Base-by-base conservation (phyloP, 2,329 filamentous ascomycete genomes). In the Xylariaceae sp. region DNA sequence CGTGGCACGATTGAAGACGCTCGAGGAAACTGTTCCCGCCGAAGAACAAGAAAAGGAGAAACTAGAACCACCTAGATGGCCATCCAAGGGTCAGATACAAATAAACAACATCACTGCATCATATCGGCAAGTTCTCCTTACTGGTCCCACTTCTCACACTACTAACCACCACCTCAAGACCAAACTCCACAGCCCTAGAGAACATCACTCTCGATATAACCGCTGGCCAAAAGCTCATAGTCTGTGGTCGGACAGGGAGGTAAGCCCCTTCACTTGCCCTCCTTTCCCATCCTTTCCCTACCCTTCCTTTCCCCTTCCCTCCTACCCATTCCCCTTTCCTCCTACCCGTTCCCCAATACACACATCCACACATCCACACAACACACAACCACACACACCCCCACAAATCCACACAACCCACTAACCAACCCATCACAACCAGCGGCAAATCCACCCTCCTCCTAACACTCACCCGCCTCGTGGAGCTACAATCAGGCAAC, bases 231-330 rank as follows among this genome's bases (percentile, higher is more conserved):
- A 73, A 74, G 56, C 61, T 77, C n/a, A 67, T 74, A 2, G 67
- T 82, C 5, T 78, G 75, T 39, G 80, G 80, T 1, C 70, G 78
- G 2, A 82, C 74, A 19, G 78, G 75, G 51, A 74, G 70, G 71
- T 70, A 59, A 59, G 63, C 18, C 22, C 15, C 32, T 27, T n/a
- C n/a, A n/a, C n/a, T n/a, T n/a, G n/a, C n/a, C n/a, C n/a, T n/a
- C n/a, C n/a, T n/a, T n/a, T n/a, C n/a, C n/a, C n/a, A n/a, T n/a
- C n/a, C n/a, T n/a, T n/a, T n/a, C n/a, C n/a, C n/a, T n/a, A n/a
- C n/a, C n/a, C n/a, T n/a, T n/a, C n/a, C n/a, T n/a, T n/a, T n/a
- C n/a, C n/a, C n/a, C n/a, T n/a, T n/a, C n/a, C n/a, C n/a, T n/a
- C n/a, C n/a, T n/a, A n/a, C n/a, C n/a, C n/a, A n/a, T n/a, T n/a